Base-by-base conservation (phyloP, 306 rosid species). In the Ormosia semicastrata region DNA sequence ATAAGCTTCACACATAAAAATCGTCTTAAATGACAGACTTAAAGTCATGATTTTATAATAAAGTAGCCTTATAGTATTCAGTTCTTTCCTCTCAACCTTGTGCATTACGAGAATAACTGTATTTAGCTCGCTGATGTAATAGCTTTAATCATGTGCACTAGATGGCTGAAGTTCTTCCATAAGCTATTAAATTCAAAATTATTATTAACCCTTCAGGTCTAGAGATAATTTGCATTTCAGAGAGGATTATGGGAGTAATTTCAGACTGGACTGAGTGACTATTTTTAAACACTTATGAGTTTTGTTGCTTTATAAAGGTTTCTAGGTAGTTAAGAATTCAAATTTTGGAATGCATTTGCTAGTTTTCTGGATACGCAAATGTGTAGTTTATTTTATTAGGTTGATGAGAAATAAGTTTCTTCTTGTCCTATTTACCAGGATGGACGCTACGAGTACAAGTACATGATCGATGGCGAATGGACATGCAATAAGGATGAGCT, bases 391-490 rank as follows among this genome's bases (percentile, higher is more conserved):
- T 64, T 62, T 65, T 36, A 12, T 68, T 59, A 62, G 29, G 56
- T 49, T 41, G 62, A 69, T 17, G 60, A 66, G 54, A 29, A 62
- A 47, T 14, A 65, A 83, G 30, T 66, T 84, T 62, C n/a, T 76
- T 63, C 52, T n/a, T 75, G 63, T 57, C 53, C 54, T 47, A 29
- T 66, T 64, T 82, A 56, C 82, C 89, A 96, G 99, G 98, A 93
- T 87, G 99, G 99, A 79, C 80, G 17, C 47, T 96, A 92, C 1
- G 99, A 96, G 89, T 96, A 96, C 85, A 96, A 96, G 90, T 96
- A 93, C 86, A 87, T 96, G 18, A 80, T 93, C 72, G 92, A 96
- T 82, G 99, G 98, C 50, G 80, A 80, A 77, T 96, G 99, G 99
- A 88, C 47, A 15, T 75, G 80, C 88, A 93, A 88, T 43, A 69